Conservation (phyloP, 345 rosid species). For the Linum lewisii region DNA sequence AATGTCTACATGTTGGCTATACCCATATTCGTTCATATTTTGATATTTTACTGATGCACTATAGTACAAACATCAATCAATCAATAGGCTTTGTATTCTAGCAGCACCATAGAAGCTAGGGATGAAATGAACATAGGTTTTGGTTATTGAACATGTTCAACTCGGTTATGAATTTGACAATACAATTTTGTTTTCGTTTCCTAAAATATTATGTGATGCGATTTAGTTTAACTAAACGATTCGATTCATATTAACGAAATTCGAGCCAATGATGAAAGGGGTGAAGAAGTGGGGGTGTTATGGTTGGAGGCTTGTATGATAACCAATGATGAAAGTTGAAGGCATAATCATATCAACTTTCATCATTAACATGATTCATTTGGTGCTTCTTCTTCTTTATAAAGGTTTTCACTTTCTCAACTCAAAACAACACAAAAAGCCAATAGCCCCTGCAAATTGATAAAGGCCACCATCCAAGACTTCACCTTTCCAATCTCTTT, state of each 20-base stretch:
- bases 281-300: slow-evolving; percentile 11
- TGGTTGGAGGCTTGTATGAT: slow-evolving; percentile 25
- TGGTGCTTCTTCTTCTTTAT: not conserved
- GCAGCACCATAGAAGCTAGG: no score
- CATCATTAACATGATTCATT: slow-evolving; percentile 24
- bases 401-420: slow-evolving; percentile 7
- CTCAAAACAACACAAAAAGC: slow-evolving; percentile 15
- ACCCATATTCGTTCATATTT: no score
- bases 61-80: no score
- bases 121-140: no score
- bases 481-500: not conserved
- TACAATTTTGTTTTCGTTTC: no score
- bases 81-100: no score
- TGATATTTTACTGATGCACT: no score
- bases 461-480: not conserved
- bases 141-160: no score
- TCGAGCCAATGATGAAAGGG: not conserved
- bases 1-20: no score
- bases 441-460: not conserved
- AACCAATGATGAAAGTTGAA: slow-evolving; percentile 35
- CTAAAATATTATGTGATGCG: no score
- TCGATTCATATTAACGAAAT: slow-evolving; percentile 12
- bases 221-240: not conserved
- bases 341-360: slow-evolving; percentile 33
- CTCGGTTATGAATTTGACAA: no score